phyloP scores from a whole-genome alignment of 2,329 filamentous ascomycete species.

The Juglanconis oblonga region DNA sequence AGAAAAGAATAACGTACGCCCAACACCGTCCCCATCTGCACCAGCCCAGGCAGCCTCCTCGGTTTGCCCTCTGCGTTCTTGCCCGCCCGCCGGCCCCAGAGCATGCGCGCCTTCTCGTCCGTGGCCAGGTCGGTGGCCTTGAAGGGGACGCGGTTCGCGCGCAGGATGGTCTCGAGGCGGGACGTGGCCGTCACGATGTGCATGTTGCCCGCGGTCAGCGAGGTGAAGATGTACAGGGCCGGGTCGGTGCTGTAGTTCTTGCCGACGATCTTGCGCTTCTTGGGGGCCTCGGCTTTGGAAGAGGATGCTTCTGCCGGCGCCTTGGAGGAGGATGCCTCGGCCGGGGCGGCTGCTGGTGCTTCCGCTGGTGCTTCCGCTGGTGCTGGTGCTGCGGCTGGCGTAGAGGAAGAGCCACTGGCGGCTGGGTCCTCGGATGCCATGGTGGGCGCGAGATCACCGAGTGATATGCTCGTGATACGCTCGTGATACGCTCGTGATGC shows the following conservation, averaged over 20 bases:
- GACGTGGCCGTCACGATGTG: constrained; percentile 96
- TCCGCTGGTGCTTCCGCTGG: not conserved
- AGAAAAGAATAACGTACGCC: constrained; percentile 61
- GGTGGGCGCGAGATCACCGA: not conserved
- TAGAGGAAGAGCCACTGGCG: not conserved
- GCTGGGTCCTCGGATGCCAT: constrained; percentile 16
- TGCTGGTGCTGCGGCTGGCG: constrained; percentile 1
- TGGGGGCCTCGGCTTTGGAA: not conserved
- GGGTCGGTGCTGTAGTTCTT: constrained; percentile 58
- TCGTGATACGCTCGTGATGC: not conserved
- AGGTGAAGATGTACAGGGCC: constrained; percentile 91
- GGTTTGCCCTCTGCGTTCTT: constrained; percentile 60
- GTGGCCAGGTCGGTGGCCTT: constrained; percentile 88
- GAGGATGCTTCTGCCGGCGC: constrained; percentile 1
- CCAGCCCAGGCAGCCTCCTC: constrained; percentile 82
- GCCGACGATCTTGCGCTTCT: constrained; percentile 20
- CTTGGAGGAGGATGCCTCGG: not conserved
- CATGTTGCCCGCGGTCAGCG: constrained; percentile 89
- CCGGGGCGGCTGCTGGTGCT: too few relatives aligned
- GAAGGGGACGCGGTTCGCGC: constrained; percentile 91
- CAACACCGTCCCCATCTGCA: constrained; percentile 81
- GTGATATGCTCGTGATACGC: not conserved
- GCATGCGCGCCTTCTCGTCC: constrained; percentile 80
- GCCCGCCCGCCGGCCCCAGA: constrained; percentile 81
- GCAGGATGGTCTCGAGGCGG: constrained; percentile 91